phyloP scores from a whole-genome alignment of 345 rosid genomes.

The Gossypium anomalum region DNA sequence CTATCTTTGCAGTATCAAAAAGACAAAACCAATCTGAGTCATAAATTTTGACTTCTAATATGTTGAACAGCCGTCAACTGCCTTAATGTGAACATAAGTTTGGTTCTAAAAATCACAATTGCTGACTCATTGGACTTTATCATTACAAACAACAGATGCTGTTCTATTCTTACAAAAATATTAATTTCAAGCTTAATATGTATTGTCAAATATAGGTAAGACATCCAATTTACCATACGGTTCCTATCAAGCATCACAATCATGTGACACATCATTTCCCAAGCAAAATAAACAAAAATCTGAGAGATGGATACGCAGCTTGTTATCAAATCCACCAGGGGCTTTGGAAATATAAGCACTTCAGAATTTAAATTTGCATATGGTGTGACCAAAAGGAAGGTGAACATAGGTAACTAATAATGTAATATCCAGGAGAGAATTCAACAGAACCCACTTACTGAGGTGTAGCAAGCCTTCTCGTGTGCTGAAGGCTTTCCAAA shows the following conservation, averaged over 20 bases:
- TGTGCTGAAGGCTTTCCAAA: constrained; percentile 92
- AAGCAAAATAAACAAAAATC: not conserved
- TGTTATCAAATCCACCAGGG: not conserved
- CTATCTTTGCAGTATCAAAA: not conserved
- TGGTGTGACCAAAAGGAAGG: not conserved
- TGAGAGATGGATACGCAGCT: not conserved
- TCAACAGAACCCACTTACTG: constrained; percentile 40
- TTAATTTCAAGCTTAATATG: not conserved
- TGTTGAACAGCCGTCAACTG: not conserved
- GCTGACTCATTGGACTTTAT: not conserved
- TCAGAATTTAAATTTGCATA: not conserved
- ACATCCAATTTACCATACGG: not conserved
- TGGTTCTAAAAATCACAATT: not conserved
- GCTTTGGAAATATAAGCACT: not conserved
- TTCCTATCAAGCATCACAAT: not conserved
- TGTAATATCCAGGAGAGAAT: not conserved
- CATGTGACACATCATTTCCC: not conserved
- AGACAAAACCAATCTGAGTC: not conserved
- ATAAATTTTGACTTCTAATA: not conserved
- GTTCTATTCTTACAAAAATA: not conserved
- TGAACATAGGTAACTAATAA: constrained; percentile 2
- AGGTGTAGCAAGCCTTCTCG: constrained; percentile 83
- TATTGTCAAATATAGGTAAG: not conserved
- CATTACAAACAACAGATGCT: not conserved
- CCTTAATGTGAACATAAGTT: not conserved